A percentile compares a stretch with the other conserved stretches of the same genome.
Evolutionary conservation across 164 flowering plant genomes (phyloP).

Genomic region (Santalum album): DNA sequence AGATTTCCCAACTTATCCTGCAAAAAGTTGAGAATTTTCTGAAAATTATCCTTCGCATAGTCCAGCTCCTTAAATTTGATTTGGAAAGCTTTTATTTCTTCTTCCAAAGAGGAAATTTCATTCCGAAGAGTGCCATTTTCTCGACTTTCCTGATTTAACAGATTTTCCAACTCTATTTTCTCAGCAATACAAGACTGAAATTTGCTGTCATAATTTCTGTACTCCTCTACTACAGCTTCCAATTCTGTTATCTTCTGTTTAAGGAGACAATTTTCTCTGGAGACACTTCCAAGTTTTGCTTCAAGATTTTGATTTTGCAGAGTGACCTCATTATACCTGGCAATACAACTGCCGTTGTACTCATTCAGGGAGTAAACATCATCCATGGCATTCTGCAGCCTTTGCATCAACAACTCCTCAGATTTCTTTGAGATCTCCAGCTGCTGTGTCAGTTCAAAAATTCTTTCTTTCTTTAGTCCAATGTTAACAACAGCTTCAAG

Average conservation of each 20-base stretch:
- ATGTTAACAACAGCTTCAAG: slow-evolving; percentile 39
- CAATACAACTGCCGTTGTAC: slow-evolving; percentile 29
- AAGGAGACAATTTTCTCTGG: slow-evolving; percentile 48
- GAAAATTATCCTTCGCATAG: slow-evolving; percentile 31
- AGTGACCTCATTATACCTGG: slow-evolving; percentile 41
- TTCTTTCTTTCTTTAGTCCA: slow-evolving; percentile 29
- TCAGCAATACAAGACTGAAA: slow-evolving; percentile 46
- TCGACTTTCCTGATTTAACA: slow-evolving; percentile 30
- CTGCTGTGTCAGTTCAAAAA: slow-evolving; percentile 32
- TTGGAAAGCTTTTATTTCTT: slow-evolving; percentile 34
- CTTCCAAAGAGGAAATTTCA: slow-evolving; percentile 37
- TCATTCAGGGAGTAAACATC: slow-evolving; percentile 42
- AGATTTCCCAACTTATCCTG: slow-evolving; percentile 38
- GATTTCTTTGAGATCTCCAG: slow-evolving; percentile 43
- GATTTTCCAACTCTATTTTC: slow-evolving; percentile 31
- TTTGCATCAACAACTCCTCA: slow-evolving; percentile 40
- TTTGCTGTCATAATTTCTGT: slow-evolving; percentile 32
- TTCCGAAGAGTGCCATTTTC: slow-evolving; percentile 34
- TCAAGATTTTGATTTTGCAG: slow-evolving; percentile 46
- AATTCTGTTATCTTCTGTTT: slow-evolving; percentile 40
- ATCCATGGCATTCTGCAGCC: slow-evolving; percentile 53
- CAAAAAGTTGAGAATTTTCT: slow-evolving; percentile 28
- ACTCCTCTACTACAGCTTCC: slow-evolving; percentile 37
- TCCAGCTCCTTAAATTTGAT: slow-evolving; percentile 27
- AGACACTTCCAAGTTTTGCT: slow-evolving; percentile 29